Evolutionary conservation across 225 moss, liverwort and hornwort genomes (phyloP).

Genomic region (Straminergon stramineum): DNA sequence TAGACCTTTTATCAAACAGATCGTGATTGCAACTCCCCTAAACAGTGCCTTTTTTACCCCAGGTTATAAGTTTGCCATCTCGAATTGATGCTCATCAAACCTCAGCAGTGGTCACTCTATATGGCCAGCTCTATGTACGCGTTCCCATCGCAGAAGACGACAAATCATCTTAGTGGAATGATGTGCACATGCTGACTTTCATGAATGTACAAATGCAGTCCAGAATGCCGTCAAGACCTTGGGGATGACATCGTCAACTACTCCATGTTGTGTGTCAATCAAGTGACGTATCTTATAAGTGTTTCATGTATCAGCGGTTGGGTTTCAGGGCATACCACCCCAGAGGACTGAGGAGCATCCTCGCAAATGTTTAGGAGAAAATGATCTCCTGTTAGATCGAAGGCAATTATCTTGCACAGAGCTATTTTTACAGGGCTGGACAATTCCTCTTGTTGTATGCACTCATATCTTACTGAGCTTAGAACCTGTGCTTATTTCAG

Average conservation of each 20-base stretch:
- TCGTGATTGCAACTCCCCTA: background rate
- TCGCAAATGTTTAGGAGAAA: background rate
- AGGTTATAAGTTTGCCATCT: constrained; percentile 92
- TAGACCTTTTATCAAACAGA: background rate
- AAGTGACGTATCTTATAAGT: background rate
- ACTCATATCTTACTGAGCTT: background rate
- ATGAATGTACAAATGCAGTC: background rate
- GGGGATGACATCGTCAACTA: background rate
- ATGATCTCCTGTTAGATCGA: background rate
- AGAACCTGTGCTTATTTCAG: background rate
- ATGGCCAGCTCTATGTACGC: constrained; percentile 98
- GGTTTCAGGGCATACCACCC: background rate
- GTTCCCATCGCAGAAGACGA: constrained; percentile 84
- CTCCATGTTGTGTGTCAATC: background rate
- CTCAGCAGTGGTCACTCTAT: constrained; percentile 95
- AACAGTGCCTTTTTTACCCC: background rate
- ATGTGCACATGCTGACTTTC: background rate
- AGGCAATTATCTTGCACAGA: background rate
- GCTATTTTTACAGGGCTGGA: background rate
- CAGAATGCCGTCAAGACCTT: background rate
- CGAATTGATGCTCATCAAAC: constrained; percentile 99
- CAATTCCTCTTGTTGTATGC: background rate
- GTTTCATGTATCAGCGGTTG: background rate
- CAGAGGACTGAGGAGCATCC: background rate
- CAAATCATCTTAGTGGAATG: constrained; percentile 30